Evolutionary conservation across 2,329 filamentous ascomycete species (phyloP).

Genomic region (Trichothecium sympodiale): DNA sequence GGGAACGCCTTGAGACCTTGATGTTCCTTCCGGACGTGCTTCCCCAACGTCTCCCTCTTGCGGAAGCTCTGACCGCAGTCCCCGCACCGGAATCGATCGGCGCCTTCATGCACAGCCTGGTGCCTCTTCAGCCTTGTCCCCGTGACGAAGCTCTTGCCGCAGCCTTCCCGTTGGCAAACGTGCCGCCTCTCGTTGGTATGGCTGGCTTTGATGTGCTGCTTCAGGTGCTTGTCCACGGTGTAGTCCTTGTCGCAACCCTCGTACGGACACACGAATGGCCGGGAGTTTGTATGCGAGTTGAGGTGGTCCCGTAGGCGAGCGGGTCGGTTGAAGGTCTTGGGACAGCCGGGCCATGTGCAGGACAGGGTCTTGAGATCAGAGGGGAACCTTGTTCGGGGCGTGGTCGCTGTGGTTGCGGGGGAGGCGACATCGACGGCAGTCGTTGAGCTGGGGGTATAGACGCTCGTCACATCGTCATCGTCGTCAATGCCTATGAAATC

Average conservation of each 20-base stretch:
- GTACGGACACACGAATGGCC: conserved; percentile 64
- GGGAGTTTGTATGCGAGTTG: conserved; percentile 75
- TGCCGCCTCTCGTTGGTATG: conserved; percentile 64
- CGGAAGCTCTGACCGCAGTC: conserved; percentile 72
- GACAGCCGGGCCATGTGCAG: conserved; percentile 65
- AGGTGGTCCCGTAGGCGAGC: conserved; percentile 70
- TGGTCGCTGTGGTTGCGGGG: conserved; percentile 21
- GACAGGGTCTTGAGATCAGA: conserved; percentile 66
- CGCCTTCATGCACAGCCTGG: conserved; percentile 60
- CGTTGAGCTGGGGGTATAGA: conserved; percentile 20
- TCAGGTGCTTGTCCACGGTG: conserved; percentile 74
- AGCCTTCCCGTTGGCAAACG: conserved; percentile 59
- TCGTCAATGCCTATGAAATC: conserved; percentile 14
- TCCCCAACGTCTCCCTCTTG: conserved; percentile 76
- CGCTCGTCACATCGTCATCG: conserved; percentile 20
- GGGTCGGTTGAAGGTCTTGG: conserved; percentile 79
- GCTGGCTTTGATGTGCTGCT: conserved; percentile 72
- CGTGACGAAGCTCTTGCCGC: conserved; percentile 72
- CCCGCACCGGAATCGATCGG: conserved; percentile 64
- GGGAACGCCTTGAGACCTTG: conserved; percentile 58
- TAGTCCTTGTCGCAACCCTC: conserved; percentile 72
- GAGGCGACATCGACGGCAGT: conserved; percentile 13
- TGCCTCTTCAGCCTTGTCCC: conserved; percentile 69
- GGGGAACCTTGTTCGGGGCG: conserved; percentile 44
- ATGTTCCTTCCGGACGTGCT: conserved; percentile 71